phyloP scores from a whole-genome alignment of 2,329 filamentous ascomycete genomes.

The Tolypocladium tropicale region DNA sequence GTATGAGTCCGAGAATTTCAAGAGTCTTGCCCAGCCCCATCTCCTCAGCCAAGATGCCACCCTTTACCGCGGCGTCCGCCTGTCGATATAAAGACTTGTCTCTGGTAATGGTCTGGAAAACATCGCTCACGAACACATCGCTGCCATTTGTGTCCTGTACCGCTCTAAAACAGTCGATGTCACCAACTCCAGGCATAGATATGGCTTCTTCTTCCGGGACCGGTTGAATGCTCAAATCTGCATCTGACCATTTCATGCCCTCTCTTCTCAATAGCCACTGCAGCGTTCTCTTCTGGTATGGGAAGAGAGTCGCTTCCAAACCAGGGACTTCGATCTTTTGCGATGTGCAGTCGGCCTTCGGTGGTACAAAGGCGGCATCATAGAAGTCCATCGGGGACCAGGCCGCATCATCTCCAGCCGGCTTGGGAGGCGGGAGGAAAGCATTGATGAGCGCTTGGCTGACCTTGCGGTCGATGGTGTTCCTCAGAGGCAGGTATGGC shows the following conservation, averaged over 20 bases:
- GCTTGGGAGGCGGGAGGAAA: constrained; percentile 17
- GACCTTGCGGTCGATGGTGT: constrained; percentile 14
- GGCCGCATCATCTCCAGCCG: constrained; percentile 6
- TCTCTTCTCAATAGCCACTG: constrained; percentile 62
- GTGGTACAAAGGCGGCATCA: constrained; percentile 53
- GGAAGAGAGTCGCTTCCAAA: constrained; percentile 47
- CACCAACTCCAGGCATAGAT: no score
- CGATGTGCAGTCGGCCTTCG: constrained; percentile 27
- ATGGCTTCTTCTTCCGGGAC: constrained; percentile 2
- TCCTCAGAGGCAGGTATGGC: constrained; percentile 19
- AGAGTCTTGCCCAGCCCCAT: constrained; percentile 79
- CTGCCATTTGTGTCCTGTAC: constrained; percentile 22
- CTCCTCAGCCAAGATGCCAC: constrained; percentile 67
- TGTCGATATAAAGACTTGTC: constrained; percentile 34
- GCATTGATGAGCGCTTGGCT: constrained; percentile 26
- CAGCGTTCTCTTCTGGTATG: constrained; percentile 61
- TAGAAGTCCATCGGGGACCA: constrained; percentile 54
- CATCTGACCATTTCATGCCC: constrained; percentile 38
- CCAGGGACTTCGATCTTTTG: constrained; percentile 30
- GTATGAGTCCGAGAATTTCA: constrained; percentile 62
- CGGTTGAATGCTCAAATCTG: constrained; percentile 8
- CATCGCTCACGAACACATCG: constrained; percentile 46
- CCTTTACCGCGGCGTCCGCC: constrained; percentile 31
- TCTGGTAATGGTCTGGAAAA: constrained; percentile 49
- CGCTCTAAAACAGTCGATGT: constrained; percentile 19